Percentiles rank a stretch among this genome's conserved stretches.
phyloP scores from a whole-genome alignment of 345 rosid genomes.

The Hibiscus tridactylites region DNA sequence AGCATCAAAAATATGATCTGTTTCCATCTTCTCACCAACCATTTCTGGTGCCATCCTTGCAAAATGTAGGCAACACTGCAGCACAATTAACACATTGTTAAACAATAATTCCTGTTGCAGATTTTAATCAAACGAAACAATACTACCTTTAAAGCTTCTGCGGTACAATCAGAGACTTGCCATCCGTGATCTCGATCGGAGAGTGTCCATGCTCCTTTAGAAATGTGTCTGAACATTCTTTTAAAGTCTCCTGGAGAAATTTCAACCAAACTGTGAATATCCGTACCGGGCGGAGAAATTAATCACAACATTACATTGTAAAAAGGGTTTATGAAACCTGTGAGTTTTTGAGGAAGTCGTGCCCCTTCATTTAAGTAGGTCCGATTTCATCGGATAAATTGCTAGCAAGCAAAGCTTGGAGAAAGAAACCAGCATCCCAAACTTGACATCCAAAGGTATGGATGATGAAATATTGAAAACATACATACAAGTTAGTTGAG shows the following conservation, averaged over 20 bases:
- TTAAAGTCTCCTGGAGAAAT: conserved; percentile 39
- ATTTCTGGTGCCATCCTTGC: conserved; percentile 40
- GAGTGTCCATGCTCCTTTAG: conserved; percentile 63
- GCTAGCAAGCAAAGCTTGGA: conserved; percentile 31
- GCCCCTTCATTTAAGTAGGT: conserved; percentile 52
- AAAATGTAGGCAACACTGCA: conserved; percentile 25
- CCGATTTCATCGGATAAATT: conserved; percentile 46
- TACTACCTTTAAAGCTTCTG: conserved; percentile 45
- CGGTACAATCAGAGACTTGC: conserved; percentile 58
- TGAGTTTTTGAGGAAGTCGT: conserved; percentile 62
- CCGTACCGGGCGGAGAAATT: background rate
- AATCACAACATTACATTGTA: no score
- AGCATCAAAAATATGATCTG: conserved; percentile 37
- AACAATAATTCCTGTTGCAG: no score
- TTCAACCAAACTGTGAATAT: background rate
- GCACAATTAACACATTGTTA: no score
- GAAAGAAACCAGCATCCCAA: conserved; percentile 46
- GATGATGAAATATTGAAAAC: background rate
- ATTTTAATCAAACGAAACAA: background rate
- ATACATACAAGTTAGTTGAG: background rate
- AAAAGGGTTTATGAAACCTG: conserved; percentile 27
- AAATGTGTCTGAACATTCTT: conserved; percentile 42
- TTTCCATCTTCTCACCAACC: conserved; percentile 40
- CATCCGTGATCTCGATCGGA: conserved; percentile 66
- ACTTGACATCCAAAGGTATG: conserved; percentile 48